Percentiles rank a stretch among this genome's conserved stretches.
phyloP scores from a whole-genome alignment of 2,329 filamentous ascomycete genomes.

The Trichoderma sp. region DNA sequence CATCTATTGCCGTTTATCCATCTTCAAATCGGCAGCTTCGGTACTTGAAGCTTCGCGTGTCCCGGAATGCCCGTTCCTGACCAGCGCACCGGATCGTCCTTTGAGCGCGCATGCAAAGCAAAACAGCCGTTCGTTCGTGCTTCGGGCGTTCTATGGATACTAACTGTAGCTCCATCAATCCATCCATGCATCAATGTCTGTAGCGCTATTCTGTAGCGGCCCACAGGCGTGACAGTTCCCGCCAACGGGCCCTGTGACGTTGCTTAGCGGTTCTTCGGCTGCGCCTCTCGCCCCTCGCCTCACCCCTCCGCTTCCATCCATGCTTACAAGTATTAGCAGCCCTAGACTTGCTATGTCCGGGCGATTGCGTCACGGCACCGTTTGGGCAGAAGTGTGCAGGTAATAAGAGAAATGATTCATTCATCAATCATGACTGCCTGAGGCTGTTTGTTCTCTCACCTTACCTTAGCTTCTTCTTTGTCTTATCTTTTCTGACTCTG shows the following conservation, averaged over 20 bases:
- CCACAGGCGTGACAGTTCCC: neutral
- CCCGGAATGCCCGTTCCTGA: conserved; percentile 15
- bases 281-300: conserved; percentile 13
- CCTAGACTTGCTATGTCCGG: conserved; percentile 2
- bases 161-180: neutral
- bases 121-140: conserved; percentile 2
- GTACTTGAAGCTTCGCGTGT: neutral
- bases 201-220: neutral
- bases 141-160: neutral
- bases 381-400: neutral
- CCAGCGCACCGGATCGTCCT: neutral
- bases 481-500: neutral
- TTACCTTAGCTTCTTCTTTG: neutral
- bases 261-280: conserved; percentile 5
- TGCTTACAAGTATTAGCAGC: neutral
- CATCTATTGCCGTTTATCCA: neutral
- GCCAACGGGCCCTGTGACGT: conserved; percentile 15
- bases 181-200: neutral
- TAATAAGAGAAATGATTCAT: neutral
- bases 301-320: neutral
- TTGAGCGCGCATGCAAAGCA: neutral
- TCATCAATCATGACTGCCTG: neutral
- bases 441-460: neutral
- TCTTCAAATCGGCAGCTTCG: neutral
- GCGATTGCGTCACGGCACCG: conserved; percentile 21